Evolutionary conservation across 305 asterid genomes (phyloP), one percentile per base, ranked within the genome.

Genomic region (Solanum hybrid): DNA sequence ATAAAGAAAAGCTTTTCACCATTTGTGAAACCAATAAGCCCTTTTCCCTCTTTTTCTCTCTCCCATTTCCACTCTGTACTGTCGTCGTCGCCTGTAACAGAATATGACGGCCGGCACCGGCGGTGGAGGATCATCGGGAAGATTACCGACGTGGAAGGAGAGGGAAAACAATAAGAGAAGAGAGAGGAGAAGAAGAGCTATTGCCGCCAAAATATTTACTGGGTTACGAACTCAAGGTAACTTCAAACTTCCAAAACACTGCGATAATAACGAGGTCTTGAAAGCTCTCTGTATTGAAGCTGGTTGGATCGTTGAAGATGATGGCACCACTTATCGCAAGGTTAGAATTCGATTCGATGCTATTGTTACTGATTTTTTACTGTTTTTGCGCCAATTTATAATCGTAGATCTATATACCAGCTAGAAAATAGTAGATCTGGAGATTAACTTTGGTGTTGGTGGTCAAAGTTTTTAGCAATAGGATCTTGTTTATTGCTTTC

Each of bases 261-360:
- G 97, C 61, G 98, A 96, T 27, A 96, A 96, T 32, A 96, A 96
- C 78, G 99, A 96, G 90, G 99, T 96, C 84, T 90, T 96, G 91
- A 96, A 96, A 89, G 99, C 99, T 70, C 98, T 96, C 22, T 96
- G 99, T 90, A 38, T 85, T 37, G 95, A 96, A 91, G 98, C 99
- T 89, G 99, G 99, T 51, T 96, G 99, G 99, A 79, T 94, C 88
- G 99, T 96, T 77, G 98, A 95, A 90, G 95, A 93, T 78, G 99
- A 96, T 89, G 99, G 99, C 45, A 95, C 99, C 85, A 96, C 99
- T 87, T 96, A 96, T 91, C 96, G 98, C 90, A 95, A 95, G 98
- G 97, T 95, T 39, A 33, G 39, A 26, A 15, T 1, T 4, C 79
- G 22, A 73, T 73, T 73, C 22, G 34, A 12, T 81, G 27, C 41